phyloP scores from a whole-genome alignment of 495 filamentous ascomycete species.

The Cladorrhinum samala region DNA sequence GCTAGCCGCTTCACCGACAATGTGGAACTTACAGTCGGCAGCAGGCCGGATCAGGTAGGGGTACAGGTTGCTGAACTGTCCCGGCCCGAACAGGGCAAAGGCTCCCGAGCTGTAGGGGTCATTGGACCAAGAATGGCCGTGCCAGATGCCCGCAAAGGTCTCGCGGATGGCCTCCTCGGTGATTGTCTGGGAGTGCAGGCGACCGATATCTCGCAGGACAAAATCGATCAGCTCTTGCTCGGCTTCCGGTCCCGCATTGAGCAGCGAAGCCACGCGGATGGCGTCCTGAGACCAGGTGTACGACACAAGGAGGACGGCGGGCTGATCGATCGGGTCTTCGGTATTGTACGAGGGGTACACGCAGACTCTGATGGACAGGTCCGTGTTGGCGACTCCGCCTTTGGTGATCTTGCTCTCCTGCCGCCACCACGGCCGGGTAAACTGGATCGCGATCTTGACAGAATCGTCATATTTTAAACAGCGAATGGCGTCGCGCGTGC shows the following conservation, averaged over 20 bases:
- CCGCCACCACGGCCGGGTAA: slow-evolving; percentile 29
- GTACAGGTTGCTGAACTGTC: slow-evolving; percentile 33
- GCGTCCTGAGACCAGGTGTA: slow-evolving; percentile 44
- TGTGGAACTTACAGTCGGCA: slow-evolving; percentile 21
- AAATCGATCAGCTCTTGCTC: slow-evolving; percentile 8
- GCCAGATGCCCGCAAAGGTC: not conserved
- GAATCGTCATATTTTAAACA: slow-evolving; percentile 25
- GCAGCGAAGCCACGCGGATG: slow-evolving; percentile 29
- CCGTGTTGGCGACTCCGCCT: slow-evolving; percentile 33
- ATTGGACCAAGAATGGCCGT: slow-evolving; percentile 20
- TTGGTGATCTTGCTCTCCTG: not conserved
- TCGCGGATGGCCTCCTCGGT: slow-evolving; percentile 3
- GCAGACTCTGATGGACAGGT: slow-evolving; percentile 32
- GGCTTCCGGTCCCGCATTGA: slow-evolving; percentile 13
- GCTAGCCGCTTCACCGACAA: slow-evolving; percentile 13
- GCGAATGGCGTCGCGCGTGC: slow-evolving; percentile 18
- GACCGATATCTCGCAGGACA: slow-evolving; percentile 9
- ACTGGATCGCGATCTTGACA: slow-evolving; percentile 31
- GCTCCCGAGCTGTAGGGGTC: slow-evolving; percentile 36
- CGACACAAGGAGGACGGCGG: slow-evolving; percentile 35
- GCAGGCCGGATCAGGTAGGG: slow-evolving; percentile 20
- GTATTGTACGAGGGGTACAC: slow-evolving; percentile 42
- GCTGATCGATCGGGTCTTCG: slow-evolving; percentile 18
- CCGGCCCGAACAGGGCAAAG: slow-evolving; percentile 38
- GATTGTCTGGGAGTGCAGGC: slow-evolving; percentile 10